Evolutionary conservation across 345 rosid genomes (phyloP), one percentile per base, ranked within the genome.

Genomic region (Bruguiera parviflora): DNA sequence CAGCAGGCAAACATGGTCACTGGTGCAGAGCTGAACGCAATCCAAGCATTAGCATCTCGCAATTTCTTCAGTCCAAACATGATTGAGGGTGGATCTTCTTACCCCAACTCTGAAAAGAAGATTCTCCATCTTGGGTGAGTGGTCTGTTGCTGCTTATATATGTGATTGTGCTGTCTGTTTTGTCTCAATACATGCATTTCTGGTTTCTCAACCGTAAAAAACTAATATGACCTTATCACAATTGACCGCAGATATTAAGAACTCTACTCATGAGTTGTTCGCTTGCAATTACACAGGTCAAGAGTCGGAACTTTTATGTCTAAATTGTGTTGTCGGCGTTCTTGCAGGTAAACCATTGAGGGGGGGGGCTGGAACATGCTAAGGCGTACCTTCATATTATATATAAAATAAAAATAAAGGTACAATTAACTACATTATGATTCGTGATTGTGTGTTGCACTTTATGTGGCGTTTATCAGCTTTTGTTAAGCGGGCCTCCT

Each of bases 21-120:
- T 46, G 88, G 88, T 16, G 77, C 83, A 53, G 96, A 92, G 84
- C 81, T 92, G 22, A 89, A 81, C 55, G 92, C 89, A 2, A 86
- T 95, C 22, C 93, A 95, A 15, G 99, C 92, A 4, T 78, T 89
- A 67, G 86, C 92, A 52, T 87, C 96, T 53, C 90, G 92, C 72
- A 90, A 95, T 77, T 95, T 92, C 96, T 90, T 95, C 67, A 79
- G 78, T 49, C 71, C 91, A 3, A 74, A 80, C 67, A 73, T 89
- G 73, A 72, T 94, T 49, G 89, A 84, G 3, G 73, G 70, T 35
- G 84, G 75, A 58, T 61, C 74, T 61, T 60, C 82, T 19, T 89
- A 83, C 84, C 82, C 93, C 4, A 85, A 80, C 51, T 76, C 85
- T 0, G 95, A 88, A 82, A 91, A 88, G 86, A 94, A 89, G 79